Base-by-base conservation (phyloP, 177 flowering plant species). In the Telopea speciosissima region DNA sequence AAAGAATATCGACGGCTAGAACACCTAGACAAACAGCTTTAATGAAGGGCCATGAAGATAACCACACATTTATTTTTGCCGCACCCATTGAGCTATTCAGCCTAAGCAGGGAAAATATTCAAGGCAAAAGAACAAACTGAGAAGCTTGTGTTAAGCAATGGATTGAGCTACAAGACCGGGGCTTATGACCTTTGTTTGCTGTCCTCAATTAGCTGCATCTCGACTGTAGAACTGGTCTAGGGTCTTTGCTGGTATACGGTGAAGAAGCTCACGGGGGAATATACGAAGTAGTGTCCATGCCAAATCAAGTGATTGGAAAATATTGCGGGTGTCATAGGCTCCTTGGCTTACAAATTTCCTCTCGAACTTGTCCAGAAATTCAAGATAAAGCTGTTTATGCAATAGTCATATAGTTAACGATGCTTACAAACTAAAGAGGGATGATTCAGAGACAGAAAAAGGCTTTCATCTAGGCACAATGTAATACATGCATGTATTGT, bases 251-350 rank as follows among this genome's bases (percentile, higher is more conserved):
- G 98, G 99, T 42, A 95, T 95, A 79, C 96, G 96, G 76, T 91
- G 99, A 67, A 95, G 95, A 67, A 95, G 97, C 77, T 93, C 98
- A 60, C 97, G 92, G 1, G 98, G 99, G 80, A 93, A 95, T 73
- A 95, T 93, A 1, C 98, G 88, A 63, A 95, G 91, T 70, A 93
- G 82, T 1, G 97, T 91, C 99, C 99, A 95, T 45, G 99, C 98
- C 72, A 95, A 74, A 77, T 95, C 99, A 40, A 95, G 97, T 1
- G 98, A 93, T 75, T 93, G 98, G 88, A 90, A 93, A 72, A 95
- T 86, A 80, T 87, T 90, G 25, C 97, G 87, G 19, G 97, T 90
- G 79, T 93, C 98, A 60, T 93, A 93, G 22, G 97, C 97, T 64
- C 97, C 98, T 83, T 91, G 98, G 0, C 87, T 40, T 3, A 93